A percentile compares a stretch with the other conserved stretches of the same genome.
These are phyloP conservation scores for Skeletonema potamos DNA, from an alignment of 108 stramenopile genomes.

Conservation along the genomic window DNA sequence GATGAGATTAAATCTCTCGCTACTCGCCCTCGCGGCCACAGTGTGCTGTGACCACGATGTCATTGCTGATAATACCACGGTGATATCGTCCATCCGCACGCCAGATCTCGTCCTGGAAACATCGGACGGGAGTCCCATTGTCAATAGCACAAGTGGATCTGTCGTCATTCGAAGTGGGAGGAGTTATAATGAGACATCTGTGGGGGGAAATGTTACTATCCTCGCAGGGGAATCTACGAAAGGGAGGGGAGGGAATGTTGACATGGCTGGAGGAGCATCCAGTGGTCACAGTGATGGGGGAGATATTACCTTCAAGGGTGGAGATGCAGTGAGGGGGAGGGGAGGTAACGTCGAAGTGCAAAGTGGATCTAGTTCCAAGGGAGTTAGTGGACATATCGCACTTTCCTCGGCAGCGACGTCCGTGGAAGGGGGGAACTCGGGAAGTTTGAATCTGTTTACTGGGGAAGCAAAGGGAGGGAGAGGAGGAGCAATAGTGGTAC, in stretches of 20 bases:
- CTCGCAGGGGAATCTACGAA: not conserved
- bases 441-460: constrained; percentile 41
- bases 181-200: not conserved
- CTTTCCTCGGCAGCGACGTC: constrained; percentile 9
- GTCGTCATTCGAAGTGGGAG: not conserved
- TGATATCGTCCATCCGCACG: not conserved
- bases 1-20: not conserved
- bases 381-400: constrained; percentile 17
- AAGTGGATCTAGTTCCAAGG: constrained; percentile 26
- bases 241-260: not conserved
- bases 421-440: constrained; percentile 31
- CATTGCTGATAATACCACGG: not conserved
- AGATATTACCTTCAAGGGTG: constrained; percentile 14
- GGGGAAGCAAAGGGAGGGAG: constrained; percentile 44
- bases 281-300: constrained; percentile 34
- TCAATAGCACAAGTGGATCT: not conserved
- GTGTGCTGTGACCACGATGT: not conserved
- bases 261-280: constrained; percentile 17
- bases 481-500: constrained; percentile 38
- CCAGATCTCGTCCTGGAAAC: not conserved
- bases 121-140: not conserved
- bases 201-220: constrained; percentile 8
- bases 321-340: constrained; percentile 34
- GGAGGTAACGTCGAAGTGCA: constrained; percentile 19
- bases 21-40: not conserved